Conservation (phyloP, 2,329 filamentous ascomycete genomes). For the Cytospora schulzeri region DNA sequence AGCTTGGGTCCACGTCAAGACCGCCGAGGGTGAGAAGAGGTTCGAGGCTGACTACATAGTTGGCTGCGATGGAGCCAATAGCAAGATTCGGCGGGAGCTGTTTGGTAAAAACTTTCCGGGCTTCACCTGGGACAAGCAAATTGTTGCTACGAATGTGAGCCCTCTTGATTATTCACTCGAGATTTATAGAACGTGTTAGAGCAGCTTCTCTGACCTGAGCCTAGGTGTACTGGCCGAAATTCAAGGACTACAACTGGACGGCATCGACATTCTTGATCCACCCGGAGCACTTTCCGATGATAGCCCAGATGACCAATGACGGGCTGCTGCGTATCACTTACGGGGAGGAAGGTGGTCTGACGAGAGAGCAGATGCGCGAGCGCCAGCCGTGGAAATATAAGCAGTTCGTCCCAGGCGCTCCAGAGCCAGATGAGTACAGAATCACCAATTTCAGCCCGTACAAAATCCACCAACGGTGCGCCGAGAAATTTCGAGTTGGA, state of each 20-base stretch:
- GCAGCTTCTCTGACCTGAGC: not conserved
- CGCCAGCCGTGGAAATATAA: constrained; percentile 49
- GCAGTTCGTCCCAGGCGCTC: constrained; percentile 51
- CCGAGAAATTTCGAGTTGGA: constrained; percentile 49
- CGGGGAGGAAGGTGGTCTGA: constrained; percentile 47
- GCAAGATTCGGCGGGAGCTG: constrained; percentile 42
- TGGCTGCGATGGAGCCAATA: constrained; percentile 49
- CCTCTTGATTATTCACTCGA: not conserved
- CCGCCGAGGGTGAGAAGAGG: constrained; percentile 30
- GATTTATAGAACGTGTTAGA: not conserved
- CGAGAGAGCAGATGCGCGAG: constrained; percentile 45
- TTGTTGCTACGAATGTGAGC: constrained; percentile 53
- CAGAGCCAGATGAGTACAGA: constrained; percentile 51
- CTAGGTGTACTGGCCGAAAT: constrained; percentile 47
- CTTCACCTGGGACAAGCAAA: constrained; percentile 51
- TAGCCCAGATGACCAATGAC: constrained; percentile 50
- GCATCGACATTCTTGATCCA: constrained; percentile 55
- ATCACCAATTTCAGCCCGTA: constrained; percentile 52
- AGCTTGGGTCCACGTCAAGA: constrained; percentile 38
- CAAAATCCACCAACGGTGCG: constrained; percentile 53
- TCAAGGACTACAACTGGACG: constrained; percentile 45
- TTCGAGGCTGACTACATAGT: constrained; percentile 46
- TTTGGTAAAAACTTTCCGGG: constrained; percentile 48
- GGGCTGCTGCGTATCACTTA: constrained; percentile 57
- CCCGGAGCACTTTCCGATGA: constrained; percentile 52